phyloP scores from a whole-genome alignment of 2,329 filamentous ascomycete genomes.

The Alternaria ventricosa region DNA sequence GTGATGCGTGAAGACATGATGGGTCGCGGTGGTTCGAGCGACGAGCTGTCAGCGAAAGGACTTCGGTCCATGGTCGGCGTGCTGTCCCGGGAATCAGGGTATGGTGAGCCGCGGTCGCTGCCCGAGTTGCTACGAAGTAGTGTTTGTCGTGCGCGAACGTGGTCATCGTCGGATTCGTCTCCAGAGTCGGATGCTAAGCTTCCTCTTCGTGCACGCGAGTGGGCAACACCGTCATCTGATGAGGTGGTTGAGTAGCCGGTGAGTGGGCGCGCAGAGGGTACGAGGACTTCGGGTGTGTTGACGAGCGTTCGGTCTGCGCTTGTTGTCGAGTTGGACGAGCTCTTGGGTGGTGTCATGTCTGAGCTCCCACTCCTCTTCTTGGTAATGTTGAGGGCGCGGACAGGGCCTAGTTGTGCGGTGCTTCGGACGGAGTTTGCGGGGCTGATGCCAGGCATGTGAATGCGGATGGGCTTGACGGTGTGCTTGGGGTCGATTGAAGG shows the following conservation, averaged over 20 bases:
- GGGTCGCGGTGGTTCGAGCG: slow-evolving; percentile 31
- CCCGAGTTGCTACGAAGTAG: slow-evolving; percentile 35
- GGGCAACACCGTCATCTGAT: slow-evolving; percentile 39
- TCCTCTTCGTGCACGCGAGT: slow-evolving; percentile 41
- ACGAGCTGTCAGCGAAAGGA: slow-evolving; percentile 43
- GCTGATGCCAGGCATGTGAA: slow-evolving; percentile 53
- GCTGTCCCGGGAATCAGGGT: slow-evolving; percentile 46
- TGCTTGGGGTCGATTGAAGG: slow-evolving; percentile 71
- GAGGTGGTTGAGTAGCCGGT: slow-evolving; percentile 42
- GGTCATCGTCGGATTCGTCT: slow-evolving; percentile 38
- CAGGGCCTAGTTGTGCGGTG: slow-evolving; percentile 51
- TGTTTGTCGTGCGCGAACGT: slow-evolving; percentile 40
- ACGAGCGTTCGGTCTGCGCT: slow-evolving; percentile 30
- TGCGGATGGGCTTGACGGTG: slow-evolving; percentile 39
- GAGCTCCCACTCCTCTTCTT: slow-evolving; percentile 40
- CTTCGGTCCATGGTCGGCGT: slow-evolving; percentile 41
- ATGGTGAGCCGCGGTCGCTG: slow-evolving; percentile 35
- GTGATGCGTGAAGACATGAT: slow-evolving; percentile 38
- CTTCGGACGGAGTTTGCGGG: slow-evolving; percentile 47
- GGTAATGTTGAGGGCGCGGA: slow-evolving; percentile 55
- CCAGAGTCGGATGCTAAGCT: slow-evolving; percentile 43
- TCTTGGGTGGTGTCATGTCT: slow-evolving; percentile 38
- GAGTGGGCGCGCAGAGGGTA: slow-evolving; percentile 34
- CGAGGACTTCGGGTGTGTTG: slow-evolving; percentile 33
- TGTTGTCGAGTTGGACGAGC: slow-evolving; percentile 26